Evolutionary conservation across 371 early-diverging fungal species (phyloP), one percentile per base, ranked within the genome.

Genomic region (Mortierella sp.): DNA sequence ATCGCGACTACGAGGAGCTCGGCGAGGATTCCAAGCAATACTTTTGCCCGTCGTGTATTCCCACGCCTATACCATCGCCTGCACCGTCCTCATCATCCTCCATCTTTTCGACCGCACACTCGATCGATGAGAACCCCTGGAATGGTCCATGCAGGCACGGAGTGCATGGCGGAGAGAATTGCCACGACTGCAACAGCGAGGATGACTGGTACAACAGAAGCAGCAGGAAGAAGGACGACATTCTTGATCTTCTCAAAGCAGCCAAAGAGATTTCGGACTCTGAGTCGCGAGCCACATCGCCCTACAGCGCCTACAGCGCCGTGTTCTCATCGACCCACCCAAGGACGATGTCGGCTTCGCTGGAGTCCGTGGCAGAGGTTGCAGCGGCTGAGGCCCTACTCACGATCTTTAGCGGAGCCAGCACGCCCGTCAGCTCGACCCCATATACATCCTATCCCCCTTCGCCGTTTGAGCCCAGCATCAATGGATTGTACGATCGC

Each of bases 221-320:
- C 61, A 67, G 71, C 61, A 77, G 52, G 64, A 48, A 47, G 19
- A 82, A 75, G 67, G 83, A 83, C 53, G 83, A 83, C 45, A 74
- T 83, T 19, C 29, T 83, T 41, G 83, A 83, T 43, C 48, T 83
- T 26, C 75, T 83, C 64, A 71, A 66, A 45, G 83, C 83, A 1
- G 83, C 83, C 45, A 77, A 78, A 50, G 83, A 78, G 68, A 83
- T 83, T 22, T 83, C 83, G 5, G 79, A 83, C 26, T 66, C 79
- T 4, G 83, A 83, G 22, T 79, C 79, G 8, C 70, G 52, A 16
- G 65, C 63, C 22, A 88, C 89, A 48, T 90, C 90, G 52, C 82
- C 89, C 2, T 90, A 90, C 70, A 85, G 80, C 24, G 73, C 64
- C 45, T 73, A 76, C 41, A 73, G 68, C 52, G 41, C 76, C 7